A percentile compares a stretch with the other conserved stretches of the same genome.
Evolutionary conservation across 352 stramenopile genomes (phyloP).

Genomic region (Phytopythium montanum): DNA sequence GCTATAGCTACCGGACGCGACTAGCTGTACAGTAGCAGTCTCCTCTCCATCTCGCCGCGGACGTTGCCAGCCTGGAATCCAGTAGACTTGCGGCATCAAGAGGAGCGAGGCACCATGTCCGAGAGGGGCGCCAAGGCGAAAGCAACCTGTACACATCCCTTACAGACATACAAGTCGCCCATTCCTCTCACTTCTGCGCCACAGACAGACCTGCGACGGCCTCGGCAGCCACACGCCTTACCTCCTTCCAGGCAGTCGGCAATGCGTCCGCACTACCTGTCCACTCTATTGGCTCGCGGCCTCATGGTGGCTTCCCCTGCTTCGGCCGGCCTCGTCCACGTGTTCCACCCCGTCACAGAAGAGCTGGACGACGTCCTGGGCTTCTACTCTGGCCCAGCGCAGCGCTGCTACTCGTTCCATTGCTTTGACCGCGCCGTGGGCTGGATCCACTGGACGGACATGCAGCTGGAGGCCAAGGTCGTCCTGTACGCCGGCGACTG

Average conservation of each 20-base stretch:
- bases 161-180: too few species aligned
- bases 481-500: neutral
- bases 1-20: too few species aligned
- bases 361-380: neutral
- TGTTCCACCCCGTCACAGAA: neutral
- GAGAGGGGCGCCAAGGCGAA: too few species aligned
- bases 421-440: neutral
- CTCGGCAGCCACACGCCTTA: neutral
- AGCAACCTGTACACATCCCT: too few species aligned
- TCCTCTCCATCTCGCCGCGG: too few species aligned
- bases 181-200: too few species aligned
- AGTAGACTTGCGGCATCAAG: too few species aligned
- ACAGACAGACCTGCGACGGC: too few species aligned
- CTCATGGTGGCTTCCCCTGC: neutral
- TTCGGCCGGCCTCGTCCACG: neutral
- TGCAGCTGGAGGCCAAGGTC: neutral
- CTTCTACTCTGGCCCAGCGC: neutral
- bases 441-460: neutral
- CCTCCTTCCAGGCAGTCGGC: neutral
- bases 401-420: neutral
- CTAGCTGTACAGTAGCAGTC: too few species aligned
- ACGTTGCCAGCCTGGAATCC: too few species aligned
- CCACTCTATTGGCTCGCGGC: neutral
- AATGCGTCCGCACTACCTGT: neutral
- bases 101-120: too few species aligned